phyloP scores from a whole-genome alignment of 805 yeast species.

The Monosporozyma siamensis region DNA sequence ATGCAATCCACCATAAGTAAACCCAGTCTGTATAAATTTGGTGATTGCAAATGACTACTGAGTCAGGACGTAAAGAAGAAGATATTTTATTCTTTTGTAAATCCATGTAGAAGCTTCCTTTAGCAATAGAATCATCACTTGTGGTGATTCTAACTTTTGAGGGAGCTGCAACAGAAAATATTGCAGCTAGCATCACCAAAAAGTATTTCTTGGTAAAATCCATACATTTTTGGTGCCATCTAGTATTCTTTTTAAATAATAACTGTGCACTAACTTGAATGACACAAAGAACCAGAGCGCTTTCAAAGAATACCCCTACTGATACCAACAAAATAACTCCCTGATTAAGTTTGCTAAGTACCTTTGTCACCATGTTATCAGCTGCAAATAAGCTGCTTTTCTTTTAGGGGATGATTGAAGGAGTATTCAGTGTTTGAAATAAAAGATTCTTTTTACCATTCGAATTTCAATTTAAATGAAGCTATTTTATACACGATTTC shows the following conservation, averaged over 20 bases:
- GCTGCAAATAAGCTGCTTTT: no score
- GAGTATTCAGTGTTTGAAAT: no score
- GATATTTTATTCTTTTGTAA: conserved; percentile 16
- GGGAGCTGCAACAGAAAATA: conserved; percentile 45
- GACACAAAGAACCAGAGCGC: conserved; percentile 37
- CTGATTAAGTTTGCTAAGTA: not conserved
- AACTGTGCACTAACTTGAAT: conserved; percentile 37
- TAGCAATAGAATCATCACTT: conserved; percentile 32
- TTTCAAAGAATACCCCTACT: conserved; percentile 24
- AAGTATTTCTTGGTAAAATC: conserved; percentile 51
- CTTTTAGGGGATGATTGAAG: no score
- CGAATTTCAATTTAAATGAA: no score
- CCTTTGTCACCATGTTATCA: not conserved
- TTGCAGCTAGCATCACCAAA: conserved; percentile 42
- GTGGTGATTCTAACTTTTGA: conserved; percentile 44
- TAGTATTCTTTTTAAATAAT: conserved; percentile 17
- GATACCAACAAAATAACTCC: conserved; percentile 9
- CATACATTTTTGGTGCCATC: conserved; percentile 34
- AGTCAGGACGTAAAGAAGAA: conserved; percentile 37
- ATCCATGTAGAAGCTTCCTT: conserved; percentile 26
- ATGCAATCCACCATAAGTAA: conserved; percentile 76
- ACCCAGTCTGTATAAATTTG: conserved; percentile 94
- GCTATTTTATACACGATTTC: no score
- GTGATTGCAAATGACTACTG: conserved; percentile 77
- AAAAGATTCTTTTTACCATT: no score